These are phyloP conservation scores for Pestalotiopsis sp. DNA, from an alignment of 2,329 filamentous ascomycete species.

Conservation along the genomic window DNA sequence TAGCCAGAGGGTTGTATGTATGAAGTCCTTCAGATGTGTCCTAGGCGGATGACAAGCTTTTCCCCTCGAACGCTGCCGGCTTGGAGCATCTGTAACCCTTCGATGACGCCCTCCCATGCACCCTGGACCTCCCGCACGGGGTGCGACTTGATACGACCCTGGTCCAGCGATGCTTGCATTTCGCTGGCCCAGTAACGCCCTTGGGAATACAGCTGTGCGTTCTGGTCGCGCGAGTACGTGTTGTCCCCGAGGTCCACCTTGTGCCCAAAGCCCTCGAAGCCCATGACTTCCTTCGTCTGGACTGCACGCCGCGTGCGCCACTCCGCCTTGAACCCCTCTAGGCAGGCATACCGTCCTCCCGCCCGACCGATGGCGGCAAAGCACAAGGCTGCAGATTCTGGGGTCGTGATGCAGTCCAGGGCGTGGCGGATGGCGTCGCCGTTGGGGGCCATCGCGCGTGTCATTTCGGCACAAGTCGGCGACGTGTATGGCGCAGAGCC, in stretches of 20 bases:
- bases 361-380: slow-evolving; percentile 28
- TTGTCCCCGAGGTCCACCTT: not conserved
- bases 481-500: slow-evolving; percentile 24
- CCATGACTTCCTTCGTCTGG: slow-evolving; percentile 24
- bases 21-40: not conserved
- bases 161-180: slow-evolving; percentile 2
- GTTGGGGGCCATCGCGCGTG: slow-evolving; percentile 13
- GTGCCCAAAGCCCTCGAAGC: slow-evolving; percentile 19
- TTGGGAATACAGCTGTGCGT: not conserved
- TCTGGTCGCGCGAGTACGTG: not conserved
- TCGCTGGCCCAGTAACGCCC: slow-evolving; percentile 1
- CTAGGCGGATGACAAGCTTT: slow-evolving; percentile 8
- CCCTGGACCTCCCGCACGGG: slow-evolving; percentile 8
- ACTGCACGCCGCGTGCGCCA: slow-evolving; percentile 28
- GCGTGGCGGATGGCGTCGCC: slow-evolving; percentile 23
- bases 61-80: slow-evolving; percentile 5
- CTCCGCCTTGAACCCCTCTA: slow-evolving; percentile 24
- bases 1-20: not conserved
- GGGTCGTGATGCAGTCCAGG: slow-evolving; percentile 34
- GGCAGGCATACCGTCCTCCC: slow-evolving; percentile 34
- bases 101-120: slow-evolving; percentile 6
- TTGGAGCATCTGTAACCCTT: slow-evolving; percentile 5
- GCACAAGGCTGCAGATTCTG: slow-evolving; percentile 29
- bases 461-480: slow-evolving; percentile 18
- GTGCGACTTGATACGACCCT: not conserved